A percentile compares a stretch with the other conserved stretches of the same genome.
Evolutionary conservation across 352 stramenopile genomes (phyloP).

Genomic region (Aphanomyces invadans): DNA sequence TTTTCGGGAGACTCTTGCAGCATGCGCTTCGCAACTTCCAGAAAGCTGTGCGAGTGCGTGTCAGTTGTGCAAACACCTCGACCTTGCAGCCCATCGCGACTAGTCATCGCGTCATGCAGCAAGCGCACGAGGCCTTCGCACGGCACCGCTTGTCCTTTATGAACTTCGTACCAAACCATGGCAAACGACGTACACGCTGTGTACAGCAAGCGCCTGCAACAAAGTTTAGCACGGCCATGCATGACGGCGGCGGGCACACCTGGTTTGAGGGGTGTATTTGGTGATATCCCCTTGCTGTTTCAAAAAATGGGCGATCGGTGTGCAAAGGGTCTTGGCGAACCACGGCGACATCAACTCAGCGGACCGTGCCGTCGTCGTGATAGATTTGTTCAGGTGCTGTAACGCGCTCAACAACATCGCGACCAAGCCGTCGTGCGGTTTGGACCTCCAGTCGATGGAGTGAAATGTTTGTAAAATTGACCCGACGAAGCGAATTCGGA

Average conservation of each 20-base stretch:
- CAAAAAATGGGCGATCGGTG: constrained; percentile 11
- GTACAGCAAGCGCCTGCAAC: constrained; percentile 18
- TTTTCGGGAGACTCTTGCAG: constrained; percentile 22
- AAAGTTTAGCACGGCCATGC: background rate
- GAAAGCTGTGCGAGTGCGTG: background rate
- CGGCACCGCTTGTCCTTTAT: background rate
- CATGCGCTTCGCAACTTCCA: constrained; percentile 5
- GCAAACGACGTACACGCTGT: constrained; percentile 15
- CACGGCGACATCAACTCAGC: background rate
- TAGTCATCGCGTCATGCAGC: constrained; percentile 21
- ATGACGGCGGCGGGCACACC: background rate
- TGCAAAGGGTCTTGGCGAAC: constrained; percentile 6
- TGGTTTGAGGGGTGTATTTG: constrained; percentile 8
- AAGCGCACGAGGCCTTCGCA: background rate
- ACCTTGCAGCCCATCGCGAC: constrained; percentile 12
- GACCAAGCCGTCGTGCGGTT: background rate
- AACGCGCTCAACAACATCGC: background rate
- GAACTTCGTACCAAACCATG: constrained; percentile 14
- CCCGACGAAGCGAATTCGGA: background rate
- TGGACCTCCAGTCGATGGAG: background rate
- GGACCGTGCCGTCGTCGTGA: background rate
- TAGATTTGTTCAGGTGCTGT: constrained; percentile 2
- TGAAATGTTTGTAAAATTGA: constrained; percentile 6
- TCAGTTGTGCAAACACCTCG: constrained; percentile 3
- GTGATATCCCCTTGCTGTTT: constrained; percentile 10